Evolutionary conservation across 306 rosid genomes (phyloP).

Genomic region (Clitoria ternatea): DNA sequence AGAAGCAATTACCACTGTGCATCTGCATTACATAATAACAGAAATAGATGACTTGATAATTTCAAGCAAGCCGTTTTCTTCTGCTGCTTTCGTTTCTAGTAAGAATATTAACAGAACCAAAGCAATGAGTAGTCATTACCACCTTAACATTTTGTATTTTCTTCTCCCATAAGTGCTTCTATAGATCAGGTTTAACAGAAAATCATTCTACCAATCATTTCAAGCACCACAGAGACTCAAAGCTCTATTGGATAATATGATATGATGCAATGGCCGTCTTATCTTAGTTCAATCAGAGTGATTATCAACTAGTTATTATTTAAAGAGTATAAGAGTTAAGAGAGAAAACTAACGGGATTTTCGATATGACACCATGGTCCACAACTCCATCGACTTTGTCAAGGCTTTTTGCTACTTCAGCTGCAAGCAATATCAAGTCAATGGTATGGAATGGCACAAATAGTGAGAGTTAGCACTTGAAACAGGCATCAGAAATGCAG

Average conservation of each 20-base stretch:
- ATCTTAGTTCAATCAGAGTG: neutral
- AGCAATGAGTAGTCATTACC: neutral
- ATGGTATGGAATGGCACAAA: neutral
- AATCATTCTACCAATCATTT: neutral
- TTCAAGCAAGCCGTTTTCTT: neutral
- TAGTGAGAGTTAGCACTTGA: conserved; percentile 6
- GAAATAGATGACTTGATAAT: neutral
- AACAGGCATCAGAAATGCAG: neutral
- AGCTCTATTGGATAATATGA: neutral
- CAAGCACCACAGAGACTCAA: neutral
- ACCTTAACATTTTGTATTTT: too few relatives aligned
- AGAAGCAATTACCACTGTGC: conserved; percentile 48
- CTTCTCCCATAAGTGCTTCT: too few relatives aligned
- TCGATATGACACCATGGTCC: conserved; percentile 69
- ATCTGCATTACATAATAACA: conserved; percentile 22
- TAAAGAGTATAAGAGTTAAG: conserved; percentile 18
- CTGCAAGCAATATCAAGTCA: conserved; percentile 42
- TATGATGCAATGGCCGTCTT: neutral
- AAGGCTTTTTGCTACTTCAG: conserved; percentile 59
- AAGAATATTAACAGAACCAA: neutral
- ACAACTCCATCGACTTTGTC: conserved; percentile 60
- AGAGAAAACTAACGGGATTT: conserved; percentile 68
- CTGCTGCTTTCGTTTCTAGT: neutral
- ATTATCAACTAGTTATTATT: neutral
- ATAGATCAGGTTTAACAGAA: neutral